Evolutionary conservation across 108 stramenopile genomes (phyloP).

Genomic region (Poteriospumella lacustris): DNA sequence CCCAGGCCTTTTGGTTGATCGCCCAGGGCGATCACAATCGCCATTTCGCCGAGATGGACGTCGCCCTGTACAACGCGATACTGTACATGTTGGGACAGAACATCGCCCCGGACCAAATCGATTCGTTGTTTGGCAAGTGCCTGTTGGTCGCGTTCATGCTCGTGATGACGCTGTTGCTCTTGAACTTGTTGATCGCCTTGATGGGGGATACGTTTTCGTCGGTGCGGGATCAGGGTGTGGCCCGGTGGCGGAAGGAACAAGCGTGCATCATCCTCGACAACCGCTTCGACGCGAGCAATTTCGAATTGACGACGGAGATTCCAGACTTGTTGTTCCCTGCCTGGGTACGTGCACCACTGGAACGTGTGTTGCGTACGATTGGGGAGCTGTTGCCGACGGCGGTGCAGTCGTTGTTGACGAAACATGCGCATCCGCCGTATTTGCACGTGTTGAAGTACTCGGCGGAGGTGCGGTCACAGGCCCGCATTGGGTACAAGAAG

Average conservation of each 20-base stretch:
- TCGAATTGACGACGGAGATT: no score
- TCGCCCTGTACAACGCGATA: neutral
- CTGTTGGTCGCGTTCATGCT: neutral
- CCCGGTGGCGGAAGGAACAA: slow-evolving; percentile 20
- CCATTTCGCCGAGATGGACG: neutral
- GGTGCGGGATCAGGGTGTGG: slow-evolving; percentile 3
- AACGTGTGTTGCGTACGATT: no score
- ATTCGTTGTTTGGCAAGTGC: neutral
- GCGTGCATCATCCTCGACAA: slow-evolving; percentile 13
- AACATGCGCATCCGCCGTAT: no score
- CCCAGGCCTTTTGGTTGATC: slow-evolving; percentile 22
- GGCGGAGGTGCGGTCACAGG: no score
- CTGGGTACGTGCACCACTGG: no score
- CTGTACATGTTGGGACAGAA: slow-evolving; percentile 18
- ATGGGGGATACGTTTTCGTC: slow-evolving; percentile 25
- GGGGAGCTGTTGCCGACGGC: no score
- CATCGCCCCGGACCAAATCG: neutral
- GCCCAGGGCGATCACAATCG: neutral
- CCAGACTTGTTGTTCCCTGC: no score
- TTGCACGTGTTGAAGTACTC: no score
- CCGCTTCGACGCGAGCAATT: no score
- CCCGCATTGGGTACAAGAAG: no score
- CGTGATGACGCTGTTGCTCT: neutral
- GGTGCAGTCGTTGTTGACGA: no score
- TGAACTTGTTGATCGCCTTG: slow-evolving; percentile 21